A percentile compares a stretch with the other conserved stretches of the same genome.
Conservation (phyloP, 2,329 filamentous ascomycete genomes). For the Calonectria naviculata region DNA sequence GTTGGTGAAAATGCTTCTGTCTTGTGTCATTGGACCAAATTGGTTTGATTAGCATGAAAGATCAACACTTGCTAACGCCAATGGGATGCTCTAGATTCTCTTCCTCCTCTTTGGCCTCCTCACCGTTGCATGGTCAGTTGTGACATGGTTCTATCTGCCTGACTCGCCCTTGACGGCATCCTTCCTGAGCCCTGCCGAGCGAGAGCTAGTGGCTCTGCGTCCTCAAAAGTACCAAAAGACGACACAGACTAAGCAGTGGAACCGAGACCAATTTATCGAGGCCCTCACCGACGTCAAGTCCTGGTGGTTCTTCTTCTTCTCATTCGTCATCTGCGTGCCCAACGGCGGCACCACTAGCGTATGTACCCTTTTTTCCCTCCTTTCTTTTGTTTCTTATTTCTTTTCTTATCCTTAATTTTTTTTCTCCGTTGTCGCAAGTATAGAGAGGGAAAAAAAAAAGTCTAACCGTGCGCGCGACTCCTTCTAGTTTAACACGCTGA, state of each 20-base stretch:
- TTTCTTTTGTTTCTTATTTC: not conserved
- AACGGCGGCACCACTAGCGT: slow-evolving; percentile 27
- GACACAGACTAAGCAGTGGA: slow-evolving; percentile 24
- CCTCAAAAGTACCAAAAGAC: slow-evolving; percentile 24
- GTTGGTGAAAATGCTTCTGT: not conserved
- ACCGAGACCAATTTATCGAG: slow-evolving; percentile 33
- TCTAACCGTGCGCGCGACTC: not conserved
- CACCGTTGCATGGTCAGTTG: slow-evolving; percentile 17
- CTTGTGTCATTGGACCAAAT: too few species aligned
- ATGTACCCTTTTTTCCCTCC: not conserved
- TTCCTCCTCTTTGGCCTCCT: slow-evolving; percentile 28
- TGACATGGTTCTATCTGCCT: slow-evolving; percentile 26
- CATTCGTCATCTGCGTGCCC: slow-evolving; percentile 30
- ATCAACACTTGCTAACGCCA: not conserved
- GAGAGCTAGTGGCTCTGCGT: slow-evolving; percentile 18
- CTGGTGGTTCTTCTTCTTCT: slow-evolving; percentile 35
- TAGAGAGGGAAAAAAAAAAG: not conserved
- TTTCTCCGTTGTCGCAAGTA: not conserved
- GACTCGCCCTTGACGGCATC: slow-evolving; percentile 26
- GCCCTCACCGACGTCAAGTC: slow-evolving; percentile 36
- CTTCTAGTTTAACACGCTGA: slow-evolving; percentile 37
- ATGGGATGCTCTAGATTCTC: not conserved
- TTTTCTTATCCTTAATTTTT: not conserved
- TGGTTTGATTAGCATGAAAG: too few species aligned
- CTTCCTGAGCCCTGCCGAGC: slow-evolving; percentile 28